Base-by-base conservation (phyloP, 2,329 filamentous ascomycete genomes). In the Lachnellula willkommii region DNA sequence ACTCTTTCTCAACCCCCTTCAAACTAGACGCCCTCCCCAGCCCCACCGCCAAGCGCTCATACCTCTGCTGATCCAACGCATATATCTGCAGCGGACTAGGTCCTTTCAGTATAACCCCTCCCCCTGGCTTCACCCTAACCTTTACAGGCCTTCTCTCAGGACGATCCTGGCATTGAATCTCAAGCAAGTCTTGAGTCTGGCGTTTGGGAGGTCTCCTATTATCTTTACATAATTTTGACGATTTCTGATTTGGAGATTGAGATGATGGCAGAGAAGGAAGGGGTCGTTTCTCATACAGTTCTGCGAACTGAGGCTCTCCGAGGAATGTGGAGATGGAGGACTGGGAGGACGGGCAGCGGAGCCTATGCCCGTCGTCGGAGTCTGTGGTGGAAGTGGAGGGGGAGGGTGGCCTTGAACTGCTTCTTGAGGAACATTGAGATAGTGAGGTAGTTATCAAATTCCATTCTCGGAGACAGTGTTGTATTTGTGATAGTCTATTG, bases 381-480 rank as follows among this genome's bases (percentile, higher is more conserved):
- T 47, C 39, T 14, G 49, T 4, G 7, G 14, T 36, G 7, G 15
- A n/a, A n/a, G 53, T 24, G 15, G 52, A 14, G 3, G 8, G 37
- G 20, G 53, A 56, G 9, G 43, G 32, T 9, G 22, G 28, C 5
- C 50, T 51, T 9, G 50, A 53, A 14, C 32, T 36, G 15, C 46
- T 49, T 28, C 39, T 45, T 15, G 46, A 39, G 11, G 54, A 57
- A 35, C 54, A 50, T 15, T 17, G 28, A 40, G 53, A 47, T 35
- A 51, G 43, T 26, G 53, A 35, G n/a, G 47, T 43, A 12, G 52
- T 43, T 24, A 2, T 45, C n/a, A 65, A 47, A 11, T 50, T 45
- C 61, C 63, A 65, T 20, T 60, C 58, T 15, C 39, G 20, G 3
- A 66, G 53, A 46, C 61, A 65, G 11, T 39, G 47, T 45, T 57